Conservation (phyloP, 371 early-diverging fungal genomes). For the Cokeromyces recurvatus region DNA sequence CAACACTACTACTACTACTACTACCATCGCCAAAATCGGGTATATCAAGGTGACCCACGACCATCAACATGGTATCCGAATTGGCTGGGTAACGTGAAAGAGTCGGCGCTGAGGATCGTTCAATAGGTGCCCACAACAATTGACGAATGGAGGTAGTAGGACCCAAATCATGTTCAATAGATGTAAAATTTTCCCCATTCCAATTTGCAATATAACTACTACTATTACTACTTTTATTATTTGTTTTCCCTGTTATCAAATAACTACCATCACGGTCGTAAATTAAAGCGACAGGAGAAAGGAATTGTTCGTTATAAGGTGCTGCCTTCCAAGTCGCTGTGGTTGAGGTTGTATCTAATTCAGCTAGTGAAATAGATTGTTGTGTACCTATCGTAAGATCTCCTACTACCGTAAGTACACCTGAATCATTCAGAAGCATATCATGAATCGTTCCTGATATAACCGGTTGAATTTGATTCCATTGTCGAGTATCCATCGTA, state of each 20-base stretch:
- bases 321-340: background rate
- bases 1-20: constrained; percentile 47
- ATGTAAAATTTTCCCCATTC: constrained; percentile 1
- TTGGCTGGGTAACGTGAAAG: constrained; percentile 21
- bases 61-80: constrained; percentile 37
- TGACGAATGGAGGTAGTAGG: constrained; percentile 12
- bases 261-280: constrained; percentile 7
- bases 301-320: background rate
- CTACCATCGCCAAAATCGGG: constrained; percentile 17
- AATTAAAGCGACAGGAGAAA: background rate
- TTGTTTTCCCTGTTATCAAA: constrained; percentile 2
- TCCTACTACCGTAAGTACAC: constrained; percentile 25
- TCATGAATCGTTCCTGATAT: constrained; percentile 12
- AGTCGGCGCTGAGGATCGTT: constrained; percentile 3
- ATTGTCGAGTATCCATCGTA: constrained; percentile 23
- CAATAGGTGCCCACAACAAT: constrained; percentile 30
- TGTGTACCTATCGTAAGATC: constrained; percentile 15
- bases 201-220: constrained; percentile 1
- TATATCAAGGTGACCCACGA: constrained; percentile 48
- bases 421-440: constrained; percentile 1
- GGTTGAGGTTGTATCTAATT: background rate
- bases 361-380: background rate
- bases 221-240: background rate
- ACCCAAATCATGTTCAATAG: background rate
- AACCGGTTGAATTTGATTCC: constrained; percentile 29